These are phyloP conservation scores for Solanum pinnatisectum DNA, from an alignment of 257 asterid species.

Conservation along the genomic window DNA sequence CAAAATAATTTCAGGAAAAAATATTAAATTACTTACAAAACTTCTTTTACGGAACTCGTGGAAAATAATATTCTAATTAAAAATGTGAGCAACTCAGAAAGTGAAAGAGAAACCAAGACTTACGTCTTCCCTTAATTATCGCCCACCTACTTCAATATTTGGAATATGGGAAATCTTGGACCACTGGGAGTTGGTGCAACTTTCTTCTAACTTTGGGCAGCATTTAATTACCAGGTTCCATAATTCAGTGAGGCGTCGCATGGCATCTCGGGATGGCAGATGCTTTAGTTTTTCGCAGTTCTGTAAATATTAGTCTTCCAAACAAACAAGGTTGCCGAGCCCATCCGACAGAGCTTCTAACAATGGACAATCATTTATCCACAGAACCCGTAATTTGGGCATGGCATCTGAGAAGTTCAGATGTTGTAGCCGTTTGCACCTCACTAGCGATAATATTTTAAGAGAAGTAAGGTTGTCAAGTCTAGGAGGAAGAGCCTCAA, in stretches of 20 bases:
- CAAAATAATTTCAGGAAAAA: too few species aligned
- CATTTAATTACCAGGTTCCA: fast-evolving
- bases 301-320: fast-evolving
- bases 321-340: not conserved
- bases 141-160: fast-evolving
- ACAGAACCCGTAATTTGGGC: not conserved
- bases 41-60: too few species aligned
- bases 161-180: not conserved
- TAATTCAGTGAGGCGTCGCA: not conserved
- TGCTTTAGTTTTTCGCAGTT: not conserved
- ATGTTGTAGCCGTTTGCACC: not conserved
- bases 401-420: conserved; percentile 5
- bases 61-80: too few species aligned
- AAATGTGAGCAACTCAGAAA: too few species aligned
- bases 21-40: too few species aligned
- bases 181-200: not conserved
- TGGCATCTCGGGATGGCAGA: not conserved
- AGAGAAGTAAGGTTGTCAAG: conserved; percentile 11
- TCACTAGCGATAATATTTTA: fast-evolving
- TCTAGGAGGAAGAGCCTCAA: conserved; percentile 17
- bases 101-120: not conserved
- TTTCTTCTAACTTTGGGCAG: not conserved
- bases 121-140: not conserved
- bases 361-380: fast-evolving
- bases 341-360: not conserved